Evolutionary conservation across 2,329 filamentous ascomycete genomes (phyloP).

Genomic region (Ophiosphaerella korrae): DNA sequence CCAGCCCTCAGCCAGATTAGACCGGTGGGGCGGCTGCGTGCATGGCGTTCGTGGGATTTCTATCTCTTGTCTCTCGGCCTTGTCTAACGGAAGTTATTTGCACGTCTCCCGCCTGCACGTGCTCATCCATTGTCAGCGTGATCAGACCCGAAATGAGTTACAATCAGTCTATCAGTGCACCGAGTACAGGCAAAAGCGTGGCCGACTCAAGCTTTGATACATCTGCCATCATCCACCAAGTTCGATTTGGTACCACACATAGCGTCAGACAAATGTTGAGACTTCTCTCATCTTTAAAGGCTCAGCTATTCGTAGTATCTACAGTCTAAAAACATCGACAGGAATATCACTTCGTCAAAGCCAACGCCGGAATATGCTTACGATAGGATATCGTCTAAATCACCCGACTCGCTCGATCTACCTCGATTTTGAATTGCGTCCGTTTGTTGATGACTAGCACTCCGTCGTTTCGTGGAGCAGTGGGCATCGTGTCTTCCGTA

Average conservation of each 20-base stretch:
- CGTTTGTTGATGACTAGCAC: conserved; percentile 37
- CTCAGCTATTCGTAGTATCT: too few relatives aligned
- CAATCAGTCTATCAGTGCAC: conserved; percentile 3
- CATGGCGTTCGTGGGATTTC: conserved; percentile 7
- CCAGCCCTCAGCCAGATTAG: conserved; percentile 5
- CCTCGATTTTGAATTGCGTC: conserved; percentile 38
- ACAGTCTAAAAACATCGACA: background rate
- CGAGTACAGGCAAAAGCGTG: too few relatives aligned
- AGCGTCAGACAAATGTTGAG: too few relatives aligned
- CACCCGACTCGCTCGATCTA: conserved; percentile 24
- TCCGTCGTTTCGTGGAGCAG: conserved; percentile 16
- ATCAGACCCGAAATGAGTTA: background rate
- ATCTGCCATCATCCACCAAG: too few relatives aligned
- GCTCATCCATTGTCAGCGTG: background rate
- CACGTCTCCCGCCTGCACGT: conserved; percentile 3
- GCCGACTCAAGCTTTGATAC: too few relatives aligned
- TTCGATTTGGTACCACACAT: too few relatives aligned
- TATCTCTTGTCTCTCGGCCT: background rate
- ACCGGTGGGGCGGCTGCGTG: background rate
- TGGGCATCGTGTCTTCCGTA: conserved; percentile 19
- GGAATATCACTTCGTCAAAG: background rate
- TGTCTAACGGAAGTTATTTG: conserved; percentile 1
- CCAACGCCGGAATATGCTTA: too few relatives aligned
- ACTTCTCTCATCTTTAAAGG: too few relatives aligned
- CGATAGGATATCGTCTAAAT: background rate